These are phyloP conservation scores for Leucaena leucocephala DNA, from an alignment of 306 rosid genomes.

Conservation along the genomic window DNA sequence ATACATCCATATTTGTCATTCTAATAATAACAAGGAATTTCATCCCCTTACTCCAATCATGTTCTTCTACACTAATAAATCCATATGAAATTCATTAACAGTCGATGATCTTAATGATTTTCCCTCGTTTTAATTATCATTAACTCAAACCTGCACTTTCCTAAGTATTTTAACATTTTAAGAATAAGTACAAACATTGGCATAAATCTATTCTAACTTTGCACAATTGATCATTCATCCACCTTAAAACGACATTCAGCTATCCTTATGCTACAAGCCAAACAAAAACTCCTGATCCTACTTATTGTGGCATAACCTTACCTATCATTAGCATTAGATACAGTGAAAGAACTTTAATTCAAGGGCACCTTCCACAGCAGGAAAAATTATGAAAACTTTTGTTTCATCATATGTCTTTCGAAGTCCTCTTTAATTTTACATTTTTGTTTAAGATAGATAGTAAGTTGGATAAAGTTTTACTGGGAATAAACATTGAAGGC, in stretches of 20 bases:
- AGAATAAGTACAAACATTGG: neutral
- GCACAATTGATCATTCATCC: neutral
- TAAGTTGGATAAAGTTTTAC: neutral
- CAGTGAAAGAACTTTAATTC: neutral
- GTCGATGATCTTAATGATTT: slow-evolving; percentile 9
- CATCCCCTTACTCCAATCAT: neutral
- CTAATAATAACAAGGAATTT: neutral
- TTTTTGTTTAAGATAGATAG: neutral
- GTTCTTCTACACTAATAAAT: neutral
- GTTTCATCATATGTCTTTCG: slow-evolving; percentile 12
- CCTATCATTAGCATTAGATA: neutral
- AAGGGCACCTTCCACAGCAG: neutral
- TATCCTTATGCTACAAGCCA: neutral
- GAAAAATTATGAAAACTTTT: slow-evolving; percentile 4
- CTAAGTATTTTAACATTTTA: neutral
- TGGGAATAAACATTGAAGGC: neutral
- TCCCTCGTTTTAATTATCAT: neutral
- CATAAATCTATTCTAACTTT: slow-evolving; percentile 5
- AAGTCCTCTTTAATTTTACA: neutral
- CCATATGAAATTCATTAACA: slow-evolving; percentile 11
- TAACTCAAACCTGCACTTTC: neutral
- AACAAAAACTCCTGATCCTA: neutral
- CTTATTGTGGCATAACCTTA: neutral
- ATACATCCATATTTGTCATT: neutral
- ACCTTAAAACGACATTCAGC: neutral